Evolutionary conservation across 2,329 filamentous ascomycete genomes (phyloP).

Genomic region (Tothia fuscella): DNA sequence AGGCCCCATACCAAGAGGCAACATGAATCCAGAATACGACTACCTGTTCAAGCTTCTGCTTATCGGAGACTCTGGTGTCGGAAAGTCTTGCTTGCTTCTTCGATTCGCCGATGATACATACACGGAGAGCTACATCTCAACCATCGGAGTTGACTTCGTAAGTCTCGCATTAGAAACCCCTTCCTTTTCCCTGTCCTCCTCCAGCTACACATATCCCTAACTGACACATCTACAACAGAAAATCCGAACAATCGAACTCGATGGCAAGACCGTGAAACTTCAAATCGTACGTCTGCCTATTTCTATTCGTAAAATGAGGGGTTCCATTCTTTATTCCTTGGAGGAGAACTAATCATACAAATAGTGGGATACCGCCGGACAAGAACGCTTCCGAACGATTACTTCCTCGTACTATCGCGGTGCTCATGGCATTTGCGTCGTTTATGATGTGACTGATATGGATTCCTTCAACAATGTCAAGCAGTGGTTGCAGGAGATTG

Average conservation of each 20-base stretch:
- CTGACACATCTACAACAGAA: slow-evolving; percentile 49
- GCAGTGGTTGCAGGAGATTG: slow-evolving; percentile 99
- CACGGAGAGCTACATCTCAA: slow-evolving; percentile 99
- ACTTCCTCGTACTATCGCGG: slow-evolving; percentile 99
- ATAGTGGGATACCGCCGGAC: slow-evolving; percentile 97
- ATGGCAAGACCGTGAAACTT: slow-evolving; percentile 98
- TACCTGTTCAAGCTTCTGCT: slow-evolving; percentile 99
- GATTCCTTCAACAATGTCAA: slow-evolving; percentile 99
- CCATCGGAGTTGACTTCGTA: slow-evolving; percentile 98
- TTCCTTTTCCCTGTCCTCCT: not conserved
- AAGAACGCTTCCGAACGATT: slow-evolving; percentile 99
- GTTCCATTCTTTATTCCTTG: not conserved
- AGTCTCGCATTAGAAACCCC: too few species aligned
- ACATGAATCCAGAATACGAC: slow-evolving; percentile 68
- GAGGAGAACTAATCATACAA: not conserved
- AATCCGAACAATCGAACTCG: slow-evolving; percentile 99
- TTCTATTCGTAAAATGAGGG: not conserved
- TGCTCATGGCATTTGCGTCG: slow-evolving; percentile 97
- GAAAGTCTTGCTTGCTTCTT: slow-evolving; percentile 97
- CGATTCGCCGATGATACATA: slow-evolving; percentile 99
- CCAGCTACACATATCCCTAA: not conserved
- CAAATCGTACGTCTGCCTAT: slow-evolving; percentile 66
- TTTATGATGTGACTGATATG: slow-evolving; percentile 99
- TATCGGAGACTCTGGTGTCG: slow-evolving; percentile 99
- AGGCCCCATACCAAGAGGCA: not conserved